Percentiles rank a stretch among this genome's conserved stretches.
Evolutionary conservation across 2,329 filamentous ascomycete genomes (phyloP).

Genomic region (Talaromyces amestolkiae): DNA sequence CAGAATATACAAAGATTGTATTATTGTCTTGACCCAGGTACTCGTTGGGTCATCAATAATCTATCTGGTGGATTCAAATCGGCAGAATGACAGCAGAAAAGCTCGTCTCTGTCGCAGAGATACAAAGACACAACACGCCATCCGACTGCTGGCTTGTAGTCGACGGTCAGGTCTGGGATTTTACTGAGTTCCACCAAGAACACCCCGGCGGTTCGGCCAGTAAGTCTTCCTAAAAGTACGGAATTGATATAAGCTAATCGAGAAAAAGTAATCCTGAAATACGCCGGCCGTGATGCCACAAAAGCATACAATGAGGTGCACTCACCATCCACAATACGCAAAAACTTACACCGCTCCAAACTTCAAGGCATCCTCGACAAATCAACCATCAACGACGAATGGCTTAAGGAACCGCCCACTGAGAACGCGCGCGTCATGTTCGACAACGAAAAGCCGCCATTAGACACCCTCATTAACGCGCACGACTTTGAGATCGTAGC

Average conservation of each 20-base stretch:
- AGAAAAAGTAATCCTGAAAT: conserved; percentile 43
- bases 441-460: conserved; percentile 47
- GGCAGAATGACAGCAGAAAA: conserved; percentile 31
- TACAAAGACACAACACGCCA: conserved; percentile 50
- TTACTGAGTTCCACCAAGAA: conserved; percentile 64
- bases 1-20: neutral
- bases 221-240: conserved; percentile 28
- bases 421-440: conserved; percentile 29
- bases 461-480: conserved; percentile 56
- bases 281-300: conserved; percentile 48
- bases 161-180: conserved; percentile 65
- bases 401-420: conserved; percentile 42
- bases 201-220: conserved; percentile 61
- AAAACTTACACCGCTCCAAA: conserved; percentile 45
- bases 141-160: conserved; percentile 66
- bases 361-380: conserved; percentile 51
- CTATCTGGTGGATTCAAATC: neutral
- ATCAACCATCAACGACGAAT: conserved; percentile 50
- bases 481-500: conserved; percentile 62
- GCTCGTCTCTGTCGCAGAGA: conserved; percentile 43
- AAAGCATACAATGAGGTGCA: conserved; percentile 47
- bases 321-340: conserved; percentile 47
- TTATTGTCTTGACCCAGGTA: neutral
- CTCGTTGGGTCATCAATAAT: neutral
- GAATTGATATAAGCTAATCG: neutral